Evolutionary conservation across 306 rosid genomes (phyloP).

Genomic region (Cyamopsis tetragonoloba): DNA sequence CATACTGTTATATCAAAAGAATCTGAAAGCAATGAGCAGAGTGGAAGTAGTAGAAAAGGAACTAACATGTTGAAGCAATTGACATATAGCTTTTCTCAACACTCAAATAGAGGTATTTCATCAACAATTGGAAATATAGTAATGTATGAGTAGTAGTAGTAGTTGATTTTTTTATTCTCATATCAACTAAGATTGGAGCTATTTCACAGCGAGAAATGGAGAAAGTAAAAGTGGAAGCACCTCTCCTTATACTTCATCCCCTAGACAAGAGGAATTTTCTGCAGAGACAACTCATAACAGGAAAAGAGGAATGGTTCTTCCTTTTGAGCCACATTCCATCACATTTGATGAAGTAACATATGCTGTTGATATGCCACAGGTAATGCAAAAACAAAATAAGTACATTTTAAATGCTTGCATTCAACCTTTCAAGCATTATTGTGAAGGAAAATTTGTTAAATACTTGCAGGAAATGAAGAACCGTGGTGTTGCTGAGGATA

Average conservation of each 20-base stretch:
- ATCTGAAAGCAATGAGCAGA: constrained; percentile 29
- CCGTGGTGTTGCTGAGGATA: constrained; percentile 62
- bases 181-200: not conserved
- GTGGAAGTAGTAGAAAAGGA: not conserved
- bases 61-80: not conserved
- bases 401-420: not conserved
- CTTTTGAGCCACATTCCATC: constrained; percentile 42
- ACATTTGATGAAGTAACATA: constrained; percentile 49
- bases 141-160: not conserved
- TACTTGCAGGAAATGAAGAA: constrained; percentile 58
- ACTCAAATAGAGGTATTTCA: constrained; percentile 38
- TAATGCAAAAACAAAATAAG: constrained; percentile 15
- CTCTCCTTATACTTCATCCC: not conserved
- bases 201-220: constrained; percentile 26
- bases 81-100: constrained; percentile 21
- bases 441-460: not conserved
- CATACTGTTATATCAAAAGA: constrained; percentile 35
- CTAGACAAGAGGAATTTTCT: not conserved
- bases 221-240: constrained; percentile 12
- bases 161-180: constrained; percentile 14
- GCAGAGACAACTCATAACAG: constrained; percentile 15
- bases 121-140: not conserved
- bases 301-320: constrained; percentile 51
- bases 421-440: constrained; percentile 1
- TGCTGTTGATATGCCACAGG: constrained; percentile 45